Conservation (phyloP, 169 alveolate genomes). For the Sarcocystis neurona region DNA sequence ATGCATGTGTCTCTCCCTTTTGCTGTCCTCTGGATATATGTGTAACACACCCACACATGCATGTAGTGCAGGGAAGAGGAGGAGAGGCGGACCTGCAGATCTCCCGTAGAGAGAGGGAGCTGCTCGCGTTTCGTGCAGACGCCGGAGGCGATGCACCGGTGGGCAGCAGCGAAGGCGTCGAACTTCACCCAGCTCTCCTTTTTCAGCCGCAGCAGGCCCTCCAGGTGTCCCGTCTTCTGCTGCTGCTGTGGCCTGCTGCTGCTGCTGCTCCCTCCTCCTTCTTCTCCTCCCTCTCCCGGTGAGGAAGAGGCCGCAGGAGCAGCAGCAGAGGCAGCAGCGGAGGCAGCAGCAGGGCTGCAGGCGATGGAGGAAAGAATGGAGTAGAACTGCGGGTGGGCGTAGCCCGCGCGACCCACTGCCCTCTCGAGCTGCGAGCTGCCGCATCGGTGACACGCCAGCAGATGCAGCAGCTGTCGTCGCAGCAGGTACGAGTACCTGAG, state of each 20-base stretch:
- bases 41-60: too few relatives aligned
- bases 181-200: slow-evolving; percentile 26
- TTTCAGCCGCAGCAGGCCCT: slow-evolving; percentile 7
- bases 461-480: slow-evolving; percentile 16
- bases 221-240: too few relatives aligned
- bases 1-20: too few relatives aligned
- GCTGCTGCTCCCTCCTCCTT: too few relatives aligned
- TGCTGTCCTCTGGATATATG: too few relatives aligned
- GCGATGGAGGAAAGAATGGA: too few relatives aligned
- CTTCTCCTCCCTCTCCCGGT: too few relatives aligned
- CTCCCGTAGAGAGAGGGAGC: background rate
- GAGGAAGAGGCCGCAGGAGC: too few relatives aligned
- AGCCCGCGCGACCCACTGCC: slow-evolving; percentile 18
- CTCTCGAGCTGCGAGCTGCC: slow-evolving; percentile 5
- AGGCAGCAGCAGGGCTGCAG: too few relatives aligned
- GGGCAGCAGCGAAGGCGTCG: slow-evolving; percentile 10
- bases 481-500: slow-evolving; percentile 18
- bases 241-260: too few relatives aligned
- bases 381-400: background rate
- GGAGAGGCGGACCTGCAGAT: slow-evolving; percentile 17
- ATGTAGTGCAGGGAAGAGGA: too few relatives aligned
- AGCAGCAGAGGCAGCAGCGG: too few relatives aligned
- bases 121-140: background rate
- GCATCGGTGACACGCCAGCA: slow-evolving; percentile 16
- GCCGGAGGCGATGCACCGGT: slow-evolving; percentile 1